These are phyloP conservation scores for Curvularia lunata DNA, from an alignment of 2,329 filamentous ascomycete species.

Conservation along the genomic window DNA sequence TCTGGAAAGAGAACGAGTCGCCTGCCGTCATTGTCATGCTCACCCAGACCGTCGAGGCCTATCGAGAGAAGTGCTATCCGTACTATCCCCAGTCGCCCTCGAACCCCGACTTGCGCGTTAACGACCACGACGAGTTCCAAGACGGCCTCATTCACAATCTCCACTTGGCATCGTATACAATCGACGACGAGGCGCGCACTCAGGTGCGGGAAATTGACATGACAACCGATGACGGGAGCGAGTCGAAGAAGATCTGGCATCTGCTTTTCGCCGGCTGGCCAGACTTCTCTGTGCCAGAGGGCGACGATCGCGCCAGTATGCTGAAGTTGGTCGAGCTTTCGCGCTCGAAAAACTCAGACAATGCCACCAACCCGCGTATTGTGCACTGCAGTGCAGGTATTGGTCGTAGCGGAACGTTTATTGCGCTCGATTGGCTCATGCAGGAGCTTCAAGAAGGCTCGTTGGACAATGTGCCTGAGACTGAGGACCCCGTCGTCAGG, in stretches of 20 bases:
- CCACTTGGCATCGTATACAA: constrained; percentile 61
- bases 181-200: constrained; percentile 64
- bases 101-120: constrained; percentile 58
- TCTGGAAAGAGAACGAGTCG: constrained; percentile 77
- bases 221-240: constrained; percentile 49
- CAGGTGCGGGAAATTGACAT: constrained; percentile 76
- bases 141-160: constrained; percentile 73
- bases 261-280: constrained; percentile 88
- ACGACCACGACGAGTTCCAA: constrained; percentile 68
- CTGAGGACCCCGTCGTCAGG: constrained; percentile 73
- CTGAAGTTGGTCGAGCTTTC: constrained; percentile 73
- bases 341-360: constrained; percentile 60
- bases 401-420: constrained; percentile 92
- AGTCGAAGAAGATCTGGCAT: constrained; percentile 77
- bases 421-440: constrained; percentile 90
- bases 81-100: constrained; percentile 72
- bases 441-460: constrained; percentile 79
- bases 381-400: constrained; percentile 81
- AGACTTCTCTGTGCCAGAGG: constrained; percentile 81
- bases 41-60: constrained; percentile 82
- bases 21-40: constrained; percentile 89
- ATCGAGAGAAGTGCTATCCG: constrained; percentile 81
- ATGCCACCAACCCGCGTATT: constrained; percentile 71
- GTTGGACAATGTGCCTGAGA: constrained; percentile 58
- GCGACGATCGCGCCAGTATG: constrained; percentile 71